Percentiles rank a stretch among this genome's conserved stretches.
These are phyloP conservation scores for Bryoerythrophyllum caledonicum DNA, from an alignment of 225 moss, liverwort and hornwort genomes.

Conservation along the genomic window DNA sequence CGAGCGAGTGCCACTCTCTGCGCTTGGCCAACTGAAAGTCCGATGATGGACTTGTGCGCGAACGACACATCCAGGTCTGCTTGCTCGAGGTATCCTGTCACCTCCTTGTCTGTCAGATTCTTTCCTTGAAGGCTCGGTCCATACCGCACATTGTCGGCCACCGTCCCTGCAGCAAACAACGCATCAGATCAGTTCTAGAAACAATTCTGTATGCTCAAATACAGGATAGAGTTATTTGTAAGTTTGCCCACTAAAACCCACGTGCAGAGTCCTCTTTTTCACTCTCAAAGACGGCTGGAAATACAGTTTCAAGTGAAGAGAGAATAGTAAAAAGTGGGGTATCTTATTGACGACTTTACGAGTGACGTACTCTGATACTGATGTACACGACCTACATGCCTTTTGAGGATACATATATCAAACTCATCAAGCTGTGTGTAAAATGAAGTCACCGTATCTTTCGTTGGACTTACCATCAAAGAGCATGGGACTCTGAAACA, in stretches of 20 bases:
- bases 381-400: neutral
- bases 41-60: conserved; percentile 49
- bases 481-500: conserved; percentile 67
- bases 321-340: too few species aligned
- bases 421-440: neutral
- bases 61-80: conserved; percentile 58
- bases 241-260: too few species aligned
- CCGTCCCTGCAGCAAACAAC: conserved; percentile 55
- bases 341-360: too few species aligned
- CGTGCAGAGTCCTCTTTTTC: too few species aligned
- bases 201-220: neutral
- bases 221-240: neutral
- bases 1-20: conserved; percentile 81
- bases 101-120: conserved; percentile 48
- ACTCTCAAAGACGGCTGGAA: too few species aligned
- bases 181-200: neutral
- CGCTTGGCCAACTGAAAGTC: conserved; percentile 76
- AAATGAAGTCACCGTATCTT: neutral
- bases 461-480: conserved; percentile 56
- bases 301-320: too few species aligned
- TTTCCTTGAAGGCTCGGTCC: conserved; percentile 65
- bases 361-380: neutral
- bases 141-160: conserved; percentile 66
- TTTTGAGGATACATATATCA: neutral
- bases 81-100: conserved; percentile 53